Percentiles rank a stretch among this genome's conserved stretches.
Evolutionary conservation across 2,329 filamentous ascomycete species (phyloP).

Genomic region (Ciborinia camelliae): DNA sequence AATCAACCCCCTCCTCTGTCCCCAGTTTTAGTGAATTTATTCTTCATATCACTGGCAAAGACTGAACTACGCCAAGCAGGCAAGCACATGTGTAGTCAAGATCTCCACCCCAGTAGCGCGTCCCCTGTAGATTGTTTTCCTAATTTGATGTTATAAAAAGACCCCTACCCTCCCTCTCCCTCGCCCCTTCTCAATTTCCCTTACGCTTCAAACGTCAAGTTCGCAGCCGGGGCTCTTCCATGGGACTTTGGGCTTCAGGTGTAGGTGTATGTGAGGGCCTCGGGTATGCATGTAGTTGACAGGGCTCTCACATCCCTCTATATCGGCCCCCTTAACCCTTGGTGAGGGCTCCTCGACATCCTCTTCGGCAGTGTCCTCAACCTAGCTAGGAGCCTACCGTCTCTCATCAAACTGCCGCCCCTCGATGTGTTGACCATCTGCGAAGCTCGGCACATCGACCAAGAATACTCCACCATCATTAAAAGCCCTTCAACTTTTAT

Average conservation of each 20-base stretch:
- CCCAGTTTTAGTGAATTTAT: neutral
- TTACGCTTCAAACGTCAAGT: too few species aligned
- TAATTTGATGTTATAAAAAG: neutral
- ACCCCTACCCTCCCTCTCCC: neutral
- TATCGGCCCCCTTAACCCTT: neutral
- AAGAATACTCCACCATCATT: neutral
- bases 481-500: neutral
- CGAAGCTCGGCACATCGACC: neutral
- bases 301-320: neutral
- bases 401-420: accelerated
- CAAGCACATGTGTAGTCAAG: neutral
- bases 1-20: too few species aligned
- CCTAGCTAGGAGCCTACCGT: accelerated
- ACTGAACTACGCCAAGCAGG: too few species aligned
- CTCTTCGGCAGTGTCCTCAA: neutral
- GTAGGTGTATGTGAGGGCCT: neutral
- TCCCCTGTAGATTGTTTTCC: accelerated
- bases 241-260: accelerated
- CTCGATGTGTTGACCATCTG: neutral
- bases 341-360: neutral
- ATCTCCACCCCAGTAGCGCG: neutral
- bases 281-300: accelerated
- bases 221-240: too few species aligned
- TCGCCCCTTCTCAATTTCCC: neutral
- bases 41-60: too few species aligned